phyloP scores from a whole-genome alignment of 768 basidiomycete genomes.

The Lepiota brunneoincarnata region DNA sequence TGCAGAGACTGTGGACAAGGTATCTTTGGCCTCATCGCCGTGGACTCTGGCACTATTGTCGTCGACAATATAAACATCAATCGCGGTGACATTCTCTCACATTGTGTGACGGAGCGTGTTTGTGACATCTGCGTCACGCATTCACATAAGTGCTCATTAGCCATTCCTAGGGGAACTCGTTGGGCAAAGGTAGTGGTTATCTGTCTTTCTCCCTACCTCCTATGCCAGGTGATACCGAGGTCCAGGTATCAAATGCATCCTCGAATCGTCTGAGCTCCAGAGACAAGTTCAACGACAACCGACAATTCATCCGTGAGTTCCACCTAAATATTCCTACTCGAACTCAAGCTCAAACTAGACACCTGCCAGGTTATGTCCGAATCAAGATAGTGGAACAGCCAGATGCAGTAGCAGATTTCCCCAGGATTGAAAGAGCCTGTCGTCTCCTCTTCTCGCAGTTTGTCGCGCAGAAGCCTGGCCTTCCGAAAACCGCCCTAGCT shows the following conservation, averaged over 20 bases:
- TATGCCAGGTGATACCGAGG: conserved; percentile 1
- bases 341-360: not conserved
- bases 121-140: conserved; percentile 6
- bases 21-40: not conserved
- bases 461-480: conserved; percentile 4
- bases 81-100: conserved; percentile 3
- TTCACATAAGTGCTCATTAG: not conserved
- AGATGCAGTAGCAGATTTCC: not conserved
- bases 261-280: not conserved
- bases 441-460: conserved; percentile 3
- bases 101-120: conserved; percentile 15
- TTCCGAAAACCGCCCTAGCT: conserved; percentile 10
- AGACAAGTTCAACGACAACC: not conserved
- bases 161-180: not conserved
- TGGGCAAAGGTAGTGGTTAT: no score
- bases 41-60: not conserved
- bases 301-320: not conserved
- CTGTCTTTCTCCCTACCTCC: no score
- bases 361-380: conserved; percentile 3
- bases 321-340: no score
- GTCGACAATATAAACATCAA: no score
- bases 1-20: not conserved
- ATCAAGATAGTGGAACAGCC: not conserved
- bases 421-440: not conserved
- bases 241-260: not conserved